Evolutionary conservation across 345 rosid genomes (phyloP).

Genomic region (Linum lewisii): DNA sequence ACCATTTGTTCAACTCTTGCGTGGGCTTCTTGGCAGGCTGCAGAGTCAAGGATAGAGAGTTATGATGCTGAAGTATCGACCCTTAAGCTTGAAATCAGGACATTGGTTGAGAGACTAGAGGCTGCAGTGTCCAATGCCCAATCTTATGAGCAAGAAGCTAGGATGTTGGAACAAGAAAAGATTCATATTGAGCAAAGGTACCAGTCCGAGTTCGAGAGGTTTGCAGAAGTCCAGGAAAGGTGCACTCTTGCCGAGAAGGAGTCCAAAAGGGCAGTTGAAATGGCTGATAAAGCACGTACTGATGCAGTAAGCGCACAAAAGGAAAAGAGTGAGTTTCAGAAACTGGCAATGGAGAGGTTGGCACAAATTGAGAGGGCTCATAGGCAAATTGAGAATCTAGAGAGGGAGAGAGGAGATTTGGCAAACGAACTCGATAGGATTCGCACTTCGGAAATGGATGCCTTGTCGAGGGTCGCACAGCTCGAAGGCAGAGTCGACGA

Average conservation of each 20-base stretch:
- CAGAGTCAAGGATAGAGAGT: constrained; percentile 71
- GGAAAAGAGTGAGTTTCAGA: constrained; percentile 75
- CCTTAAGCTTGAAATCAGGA: constrained; percentile 47
- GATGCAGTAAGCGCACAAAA: constrained; percentile 76
- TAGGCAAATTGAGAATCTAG: constrained; percentile 70
- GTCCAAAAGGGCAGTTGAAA: constrained; percentile 76
- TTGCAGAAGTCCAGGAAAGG: constrained; percentile 77
- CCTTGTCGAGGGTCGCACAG: constrained; percentile 50
- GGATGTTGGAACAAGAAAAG: constrained; percentile 79
- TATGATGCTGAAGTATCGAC: constrained; percentile 61
- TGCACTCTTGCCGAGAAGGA: constrained; percentile 76
- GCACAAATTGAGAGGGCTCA: constrained; percentile 74
- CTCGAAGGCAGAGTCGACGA: constrained; percentile 87
- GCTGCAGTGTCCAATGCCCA: constrained; percentile 57
- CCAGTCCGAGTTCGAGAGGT: constrained; percentile 64
- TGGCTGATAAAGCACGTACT: constrained; percentile 77
- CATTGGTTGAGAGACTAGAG: constrained; percentile 53
- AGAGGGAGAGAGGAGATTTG: constrained; percentile 60
- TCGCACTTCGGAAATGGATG: constrained; percentile 59
- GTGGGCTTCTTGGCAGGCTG: constrained; percentile 53
- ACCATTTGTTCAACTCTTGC: constrained; percentile 10
- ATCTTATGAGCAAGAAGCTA: constrained; percentile 71
- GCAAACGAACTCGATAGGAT: constrained; percentile 49
- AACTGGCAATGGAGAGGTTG: constrained; percentile 78
- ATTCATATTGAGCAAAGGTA: constrained; percentile 72